A percentile compares a stretch with the other conserved stretches of the same genome.
Conservation (phyloP, 805 yeast genomes). For the Cyberlindnera subsufficiens region DNA sequence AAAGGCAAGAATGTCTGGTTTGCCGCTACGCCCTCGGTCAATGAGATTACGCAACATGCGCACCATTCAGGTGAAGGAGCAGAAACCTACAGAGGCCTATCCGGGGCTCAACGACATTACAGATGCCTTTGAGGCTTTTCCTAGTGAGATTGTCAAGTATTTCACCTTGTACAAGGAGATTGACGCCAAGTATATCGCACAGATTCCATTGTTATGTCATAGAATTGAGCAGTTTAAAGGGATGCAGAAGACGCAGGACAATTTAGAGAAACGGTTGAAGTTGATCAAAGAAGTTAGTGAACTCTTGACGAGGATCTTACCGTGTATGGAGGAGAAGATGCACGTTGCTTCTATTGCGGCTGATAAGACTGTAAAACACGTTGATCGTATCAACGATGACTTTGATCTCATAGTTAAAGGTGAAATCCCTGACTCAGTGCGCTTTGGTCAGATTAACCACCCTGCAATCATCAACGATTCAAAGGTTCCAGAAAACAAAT, state of each 20-base stretch:
- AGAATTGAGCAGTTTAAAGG: conserved; percentile 45
- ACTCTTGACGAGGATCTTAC: conserved; percentile 64
- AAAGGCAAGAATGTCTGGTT: conserved; percentile 7
- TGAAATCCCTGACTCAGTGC: conserved; percentile 77
- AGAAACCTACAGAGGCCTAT: conserved; percentile 35
- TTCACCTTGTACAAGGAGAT: conserved; percentile 87
- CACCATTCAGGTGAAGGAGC: conserved; percentile 13
- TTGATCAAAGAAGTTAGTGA: conserved; percentile 31
- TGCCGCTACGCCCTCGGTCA: conserved; percentile 30
- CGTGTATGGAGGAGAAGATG: conserved; percentile 94
- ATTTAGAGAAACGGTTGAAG: conserved; percentile 19
- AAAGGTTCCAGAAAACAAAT: conserved; percentile 43
- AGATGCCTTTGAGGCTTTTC: conserved; percentile 89
- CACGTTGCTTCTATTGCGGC: conserved; percentile 91
- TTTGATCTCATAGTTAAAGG: conserved; percentile 65
- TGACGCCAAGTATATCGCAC: conserved; percentile 84
- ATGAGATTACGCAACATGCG: conserved; percentile 24
- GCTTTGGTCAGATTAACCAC: conserved; percentile 77
- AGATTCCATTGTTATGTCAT: conserved; percentile 60
- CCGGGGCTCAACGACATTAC: conserved; percentile 91
- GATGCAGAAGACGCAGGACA: conserved; percentile 20
- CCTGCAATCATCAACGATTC: conserved; percentile 79
- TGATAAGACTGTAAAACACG: conserved; percentile 64
- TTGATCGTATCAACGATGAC: conserved; percentile 72
- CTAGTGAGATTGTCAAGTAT: conserved; percentile 75